phyloP scores from a whole-genome alignment of 768 basidiomycete genomes.

The Xanthoconium purpureum region DNA sequence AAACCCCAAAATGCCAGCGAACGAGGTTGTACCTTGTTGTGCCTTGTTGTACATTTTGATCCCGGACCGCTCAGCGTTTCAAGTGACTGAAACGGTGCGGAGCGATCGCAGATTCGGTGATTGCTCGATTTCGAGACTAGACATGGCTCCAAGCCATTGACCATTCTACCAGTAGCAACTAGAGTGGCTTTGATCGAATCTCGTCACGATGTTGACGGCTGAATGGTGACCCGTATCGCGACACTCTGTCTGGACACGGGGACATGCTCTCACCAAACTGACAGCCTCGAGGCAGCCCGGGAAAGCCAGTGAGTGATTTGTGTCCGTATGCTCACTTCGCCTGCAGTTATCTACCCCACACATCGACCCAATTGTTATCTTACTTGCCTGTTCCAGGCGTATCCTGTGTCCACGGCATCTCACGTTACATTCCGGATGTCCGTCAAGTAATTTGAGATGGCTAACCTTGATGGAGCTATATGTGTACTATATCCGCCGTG shows the following conservation, averaged over 20 bases:
- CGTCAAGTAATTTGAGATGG: too few species aligned
- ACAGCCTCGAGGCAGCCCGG: background rate
- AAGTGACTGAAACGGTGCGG: background rate
- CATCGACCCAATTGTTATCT: background rate
- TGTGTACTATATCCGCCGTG: background rate
- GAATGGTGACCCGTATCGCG: background rate
- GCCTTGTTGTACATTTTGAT: background rate
- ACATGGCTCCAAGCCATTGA: too few species aligned
- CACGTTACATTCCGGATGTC: background rate
- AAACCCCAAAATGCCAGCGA: too few species aligned
- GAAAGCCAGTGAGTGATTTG: background rate
- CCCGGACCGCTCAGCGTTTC: background rate
- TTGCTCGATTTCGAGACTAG: background rate
- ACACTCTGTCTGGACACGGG: background rate
- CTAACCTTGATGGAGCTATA: background rate
- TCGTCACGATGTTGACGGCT: too few species aligned
- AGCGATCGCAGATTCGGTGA: background rate
- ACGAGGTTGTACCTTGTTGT: background rate
- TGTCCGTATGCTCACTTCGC: constrained; percentile 11
- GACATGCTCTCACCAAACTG: too few species aligned
- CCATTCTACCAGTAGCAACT: too few species aligned
- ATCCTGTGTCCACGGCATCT: background rate
- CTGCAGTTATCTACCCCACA: background rate
- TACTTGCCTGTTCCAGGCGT: constrained; percentile 4
- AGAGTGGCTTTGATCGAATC: too few species aligned